Evolutionary conservation across 495 filamentous ascomycete species (phyloP), one percentile per base, ranked within the genome.

Genomic region (Penicillium cataractarum): DNA sequence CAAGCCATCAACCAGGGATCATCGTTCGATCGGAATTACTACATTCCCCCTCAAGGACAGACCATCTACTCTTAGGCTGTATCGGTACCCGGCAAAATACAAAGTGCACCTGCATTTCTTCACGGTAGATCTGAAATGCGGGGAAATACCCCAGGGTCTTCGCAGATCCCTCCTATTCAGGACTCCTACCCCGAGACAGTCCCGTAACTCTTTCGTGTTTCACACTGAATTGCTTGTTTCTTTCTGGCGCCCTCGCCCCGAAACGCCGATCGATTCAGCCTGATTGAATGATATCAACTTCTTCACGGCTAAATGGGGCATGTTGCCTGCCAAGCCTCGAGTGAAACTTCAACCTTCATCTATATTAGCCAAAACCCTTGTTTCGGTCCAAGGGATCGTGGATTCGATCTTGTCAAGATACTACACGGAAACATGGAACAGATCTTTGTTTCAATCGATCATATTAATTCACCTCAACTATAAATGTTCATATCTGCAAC

Each of bases 191-290:
- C 49, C 49, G 27, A 32, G n/a, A 12, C 17, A 22, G 1, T 19
- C 8, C 51, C 31, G 31, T 22, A 17, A 54, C 27, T 22, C 51
- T 37, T 6, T n/a, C 1, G 2, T 26, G 13, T 35, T 22, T 54
- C 51, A 33, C 32, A 17, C 51, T 37, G 12, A 27, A 13, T 50
- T 17, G 22, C 24, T 50, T 26, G 15, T 50, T n/a, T 29, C 3
- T 6, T 0, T 8, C 46, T 50, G 46, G 46, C 24, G 19, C 1
- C 3, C 0, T 29, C 24, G 24, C n/a, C 12, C 55, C 55, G 55
- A 57, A 29, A 57, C 55, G 37, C 39, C 55, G 39, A 57, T 57
- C 39, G 39, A 57, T 57, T 57, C 55, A 57, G 55, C 22, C 55
- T 57, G 55, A 57, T 57, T 46, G 15, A 44, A 46, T 19, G 1